Conservation (phyloP, 2,329 filamentous ascomycete genomes). For the Reticulascus tulasneorum region DNA sequence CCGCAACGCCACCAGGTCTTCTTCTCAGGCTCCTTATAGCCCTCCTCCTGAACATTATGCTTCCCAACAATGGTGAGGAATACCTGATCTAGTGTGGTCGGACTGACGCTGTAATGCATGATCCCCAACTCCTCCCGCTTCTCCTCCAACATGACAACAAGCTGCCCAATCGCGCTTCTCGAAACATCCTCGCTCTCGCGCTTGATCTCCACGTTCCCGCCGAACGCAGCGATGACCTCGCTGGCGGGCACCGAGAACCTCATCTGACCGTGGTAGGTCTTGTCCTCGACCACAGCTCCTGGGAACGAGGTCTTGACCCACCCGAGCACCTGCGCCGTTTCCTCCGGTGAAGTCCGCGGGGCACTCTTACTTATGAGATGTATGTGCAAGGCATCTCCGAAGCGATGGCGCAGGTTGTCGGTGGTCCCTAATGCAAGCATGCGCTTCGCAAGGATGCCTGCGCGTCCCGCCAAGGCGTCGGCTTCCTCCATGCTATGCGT, state of each 20-base stretch:
- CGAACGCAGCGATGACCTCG: slow-evolving; percentile 23
- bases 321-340: slow-evolving; percentile 60
- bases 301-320: slow-evolving; percentile 65
- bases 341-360: slow-evolving; percentile 64
- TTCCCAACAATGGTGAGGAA: slow-evolving; percentile 80
- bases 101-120: slow-evolving; percentile 81
- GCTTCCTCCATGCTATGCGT: slow-evolving; percentile 97
- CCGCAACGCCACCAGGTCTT: slow-evolving; percentile 12
- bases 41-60: slow-evolving; percentile 76
- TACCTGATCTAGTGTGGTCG: slow-evolving; percentile 86
- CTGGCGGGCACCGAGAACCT: slow-evolving; percentile 70
- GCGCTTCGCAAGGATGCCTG: slow-evolving; percentile 77
- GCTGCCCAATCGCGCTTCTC: slow-evolving; percentile 56
- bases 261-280: slow-evolving; percentile 80
- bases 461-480: slow-evolving; percentile 77
- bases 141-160: slow-evolving; percentile 72
- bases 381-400: slow-evolving; percentile 75
- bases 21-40: slow-evolving; percentile 37
- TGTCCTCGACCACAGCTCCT: slow-evolving; percentile 64
- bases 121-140: slow-evolving; percentile 65
- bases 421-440: slow-evolving; percentile 84
- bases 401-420: slow-evolving; percentile 66
- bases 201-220: slow-evolving; percentile 17
- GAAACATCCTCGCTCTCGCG: slow-evolving; percentile 23
- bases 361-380: slow-evolving; percentile 75